phyloP scores from a whole-genome alignment of 345 rosid genomes.

The Passiflora organensis region DNA sequence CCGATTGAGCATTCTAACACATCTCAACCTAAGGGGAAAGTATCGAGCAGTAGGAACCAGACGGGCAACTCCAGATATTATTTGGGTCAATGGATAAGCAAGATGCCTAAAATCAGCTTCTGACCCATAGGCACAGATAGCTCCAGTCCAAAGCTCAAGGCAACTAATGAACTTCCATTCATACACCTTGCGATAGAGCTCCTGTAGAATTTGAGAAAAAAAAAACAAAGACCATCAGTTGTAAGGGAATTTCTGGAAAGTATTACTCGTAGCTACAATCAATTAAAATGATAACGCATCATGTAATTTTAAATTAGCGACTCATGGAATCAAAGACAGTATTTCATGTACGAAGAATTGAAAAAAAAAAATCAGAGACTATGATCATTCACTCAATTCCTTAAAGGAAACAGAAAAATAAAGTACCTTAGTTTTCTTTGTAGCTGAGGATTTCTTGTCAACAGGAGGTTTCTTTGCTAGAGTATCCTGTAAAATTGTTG shows the following conservation, averaged over 20 bases:
- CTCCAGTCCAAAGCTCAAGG: constrained; percentile 98
- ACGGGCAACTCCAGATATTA: constrained; percentile 83
- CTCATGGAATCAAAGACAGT: constrained; percentile 3
- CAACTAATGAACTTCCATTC: constrained; percentile 96
- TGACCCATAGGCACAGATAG: constrained; percentile 60
- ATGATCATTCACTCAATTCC: not conserved
- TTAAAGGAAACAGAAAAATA: not conserved
- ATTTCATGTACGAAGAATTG: not conserved
- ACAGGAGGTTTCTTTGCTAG: too few species aligned
- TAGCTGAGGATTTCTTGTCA: constrained; percentile 19
- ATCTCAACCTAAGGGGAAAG: constrained; percentile 83
- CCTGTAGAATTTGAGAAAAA: constrained; percentile 34
- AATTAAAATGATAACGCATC: not conserved
- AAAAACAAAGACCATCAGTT: constrained; percentile 1
- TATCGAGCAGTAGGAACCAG: constrained; percentile 93
- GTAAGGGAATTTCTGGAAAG: not conserved
- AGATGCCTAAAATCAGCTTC: constrained; percentile 79
- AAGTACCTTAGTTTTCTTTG: constrained; percentile 81
- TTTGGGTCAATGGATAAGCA: constrained; percentile 84
- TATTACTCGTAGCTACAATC: not conserved
- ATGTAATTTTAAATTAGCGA: not conserved
- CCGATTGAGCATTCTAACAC: constrained; percentile 84
- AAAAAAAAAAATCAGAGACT: not conserved
- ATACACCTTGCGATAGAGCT: constrained; percentile 86
- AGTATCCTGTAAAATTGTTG: constrained; percentile 78